Evolutionary conservation across 345 rosid species (phyloP), one percentile per base, ranked within the genome.

Genomic region (Stellera chamaejasme): DNA sequence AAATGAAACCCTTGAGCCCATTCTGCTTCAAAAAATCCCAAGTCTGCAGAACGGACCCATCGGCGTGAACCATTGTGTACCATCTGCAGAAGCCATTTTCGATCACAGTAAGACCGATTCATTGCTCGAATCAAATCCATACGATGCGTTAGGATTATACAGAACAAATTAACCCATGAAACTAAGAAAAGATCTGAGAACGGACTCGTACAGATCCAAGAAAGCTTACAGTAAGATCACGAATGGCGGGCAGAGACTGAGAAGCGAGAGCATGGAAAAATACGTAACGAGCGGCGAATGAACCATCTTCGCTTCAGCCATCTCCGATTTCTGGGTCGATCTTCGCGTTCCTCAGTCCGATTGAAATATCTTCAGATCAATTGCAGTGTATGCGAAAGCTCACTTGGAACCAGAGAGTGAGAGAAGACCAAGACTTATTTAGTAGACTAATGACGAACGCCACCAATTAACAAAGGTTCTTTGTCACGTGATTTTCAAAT

Each of bases 11-110:
- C 52, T 77, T 81, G 60, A 85, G 54, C 28, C 97, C 96, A 62
- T 77, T 65, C 56, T 80, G 77, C 72, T 59, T 68, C 66, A 87
- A 69, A 61, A 69, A 87, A 56, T 75, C 59, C 66, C 60, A 75
- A 6, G 96, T 81, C 66, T 80, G 72, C 27, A 41, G 5, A 48
- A 87, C 64, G 25, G 99, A 87, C 44, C 97, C 99, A 67, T 90
- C 92, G 41, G 92, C 88, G 75, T 89, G 90, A 10, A 87, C 97
- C 96, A 90, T 81, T 1, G 97, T 81, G 58, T 87, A 89, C 99
- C 99, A 93, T 80, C 99, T 93, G 76, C 66, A 72, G 39, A 32
- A 32, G 39, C 39, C 39, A 32, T 32, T 32, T 19, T 8, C 39
- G 7, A 32, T 32, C 5, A 8, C 39, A 32, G 39, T 5, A 32